Conservation (phyloP, 2,329 filamentous ascomycete genomes). For the Seiridium cupressi region DNA sequence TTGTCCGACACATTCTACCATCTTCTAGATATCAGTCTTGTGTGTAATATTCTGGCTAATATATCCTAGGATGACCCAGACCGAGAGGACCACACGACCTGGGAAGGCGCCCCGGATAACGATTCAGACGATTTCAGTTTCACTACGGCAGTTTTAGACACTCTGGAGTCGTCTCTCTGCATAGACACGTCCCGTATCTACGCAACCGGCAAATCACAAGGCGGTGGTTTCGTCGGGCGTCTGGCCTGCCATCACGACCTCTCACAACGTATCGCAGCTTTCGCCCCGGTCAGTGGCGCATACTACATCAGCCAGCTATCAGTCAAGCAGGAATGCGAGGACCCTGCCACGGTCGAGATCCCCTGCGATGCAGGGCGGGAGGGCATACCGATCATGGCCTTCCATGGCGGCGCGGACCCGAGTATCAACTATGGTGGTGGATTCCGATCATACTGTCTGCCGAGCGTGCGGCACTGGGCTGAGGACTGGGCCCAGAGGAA, state of each 20-base stretch:
- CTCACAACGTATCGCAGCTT: slow-evolving; percentile 11
- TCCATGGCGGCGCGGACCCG: slow-evolving; percentile 43
- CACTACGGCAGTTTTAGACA: slow-evolving; percentile 13
- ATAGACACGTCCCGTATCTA: slow-evolving; percentile 15
- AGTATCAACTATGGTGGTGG: slow-evolving; percentile 42
- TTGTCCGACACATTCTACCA: no score
- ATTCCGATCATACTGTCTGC: slow-evolving; percentile 34
- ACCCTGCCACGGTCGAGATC: slow-evolving; percentile 25
- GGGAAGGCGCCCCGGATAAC: slow-evolving; percentile 11
- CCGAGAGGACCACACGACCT: slow-evolving; percentile 2
- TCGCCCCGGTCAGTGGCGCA: slow-evolving; percentile 12
- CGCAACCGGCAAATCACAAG: slow-evolving; percentile 14
- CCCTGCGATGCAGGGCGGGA: slow-evolving; percentile 29
- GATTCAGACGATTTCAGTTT: slow-evolving; percentile 12
- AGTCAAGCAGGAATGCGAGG: slow-evolving; percentile 20
- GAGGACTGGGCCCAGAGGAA: slow-evolving; percentile 32
- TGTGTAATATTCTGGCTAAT: background rate
- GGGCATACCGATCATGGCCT: slow-evolving; percentile 41
- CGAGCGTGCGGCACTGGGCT: slow-evolving; percentile 36
- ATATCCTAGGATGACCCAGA: background rate
- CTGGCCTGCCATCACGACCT: slow-evolving; percentile 10
- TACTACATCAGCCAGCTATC: slow-evolving; percentile 10
- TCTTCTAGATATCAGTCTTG: no score
- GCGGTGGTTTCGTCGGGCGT: slow-evolving; percentile 13
- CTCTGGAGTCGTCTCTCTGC: slow-evolving; percentile 14